Evolutionary conservation across 257 asterid genomes (phyloP).

Genomic region (Salvia splendens): DNA sequence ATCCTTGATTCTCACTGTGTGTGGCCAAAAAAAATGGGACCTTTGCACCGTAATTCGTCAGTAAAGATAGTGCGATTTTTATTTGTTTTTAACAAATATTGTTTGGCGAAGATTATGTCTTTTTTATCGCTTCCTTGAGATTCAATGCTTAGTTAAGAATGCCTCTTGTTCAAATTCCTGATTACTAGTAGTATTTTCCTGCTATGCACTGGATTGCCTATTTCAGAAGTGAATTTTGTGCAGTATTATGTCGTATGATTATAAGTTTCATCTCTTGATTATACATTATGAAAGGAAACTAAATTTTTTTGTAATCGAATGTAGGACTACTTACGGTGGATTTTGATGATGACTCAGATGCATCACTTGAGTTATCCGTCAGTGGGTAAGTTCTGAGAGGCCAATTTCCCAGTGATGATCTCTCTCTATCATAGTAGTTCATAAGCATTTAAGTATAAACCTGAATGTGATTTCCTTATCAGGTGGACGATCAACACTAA

Average conservation of each 20-base stretch:
- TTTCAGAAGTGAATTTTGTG: constrained; percentile 3
- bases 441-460: constrained; percentile 17
- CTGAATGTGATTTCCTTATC: constrained; percentile 33
- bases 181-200: constrained; percentile 7
- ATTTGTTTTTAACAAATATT: too few species aligned
- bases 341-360: constrained; percentile 63
- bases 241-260: constrained; percentile 7
- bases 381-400: constrained; percentile 59
- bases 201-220: not conserved
- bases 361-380: constrained; percentile 53
- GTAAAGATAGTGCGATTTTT: not conserved
- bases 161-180: not conserved
- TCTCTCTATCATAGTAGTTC: constrained; percentile 12
- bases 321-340: constrained; percentile 67
- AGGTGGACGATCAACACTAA: constrained; percentile 95
- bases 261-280: too few species aligned
- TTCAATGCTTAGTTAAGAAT: constrained; percentile 13
- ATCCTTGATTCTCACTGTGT: not conserved
- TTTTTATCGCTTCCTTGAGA: not conserved
- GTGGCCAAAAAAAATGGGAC: constrained; percentile 7
- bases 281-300: not conserved
- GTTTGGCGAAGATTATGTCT: not conserved
- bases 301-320: constrained; percentile 17
- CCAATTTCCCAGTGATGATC: constrained; percentile 8
- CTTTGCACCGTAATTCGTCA: not conserved